Evolutionary conservation across 1,284 basidiomycete species (phyloP).

Genomic region (Cryptococcus floricola): DNA sequence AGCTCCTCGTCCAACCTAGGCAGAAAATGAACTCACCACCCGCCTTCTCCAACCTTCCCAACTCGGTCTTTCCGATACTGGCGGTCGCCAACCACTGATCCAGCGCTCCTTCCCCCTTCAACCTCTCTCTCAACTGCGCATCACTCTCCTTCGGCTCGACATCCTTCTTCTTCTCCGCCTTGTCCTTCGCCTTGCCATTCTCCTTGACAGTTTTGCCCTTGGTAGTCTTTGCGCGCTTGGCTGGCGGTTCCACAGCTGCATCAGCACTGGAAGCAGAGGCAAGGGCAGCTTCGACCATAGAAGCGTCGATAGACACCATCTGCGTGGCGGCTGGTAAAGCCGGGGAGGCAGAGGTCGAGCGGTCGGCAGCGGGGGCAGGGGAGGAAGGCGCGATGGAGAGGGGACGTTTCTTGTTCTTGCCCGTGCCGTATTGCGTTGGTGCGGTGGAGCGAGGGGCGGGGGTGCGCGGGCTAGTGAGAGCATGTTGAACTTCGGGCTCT

Average conservation of each 20-base stretch:
- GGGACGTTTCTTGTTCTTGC: neutral
- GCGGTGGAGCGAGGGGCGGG: neutral
- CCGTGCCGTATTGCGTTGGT: neutral
- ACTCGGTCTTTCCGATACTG: constrained; percentile 25
- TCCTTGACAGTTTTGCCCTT: neutral
- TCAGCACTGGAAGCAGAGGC: neutral
- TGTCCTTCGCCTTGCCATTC: neutral
- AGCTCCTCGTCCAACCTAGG: constrained; percentile 3
- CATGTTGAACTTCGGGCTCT: neutral
- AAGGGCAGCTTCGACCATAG: neutral
- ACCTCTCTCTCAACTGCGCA: constrained; percentile 3
- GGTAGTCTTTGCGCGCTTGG: neutral
- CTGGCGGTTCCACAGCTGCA: neutral
- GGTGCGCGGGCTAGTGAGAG: neutral
- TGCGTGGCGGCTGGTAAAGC: neutral
- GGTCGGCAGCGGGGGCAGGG: neutral
- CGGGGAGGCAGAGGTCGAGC: neutral
- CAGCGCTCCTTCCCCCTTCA: constrained; percentile 13
- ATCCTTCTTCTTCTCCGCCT: neutral
- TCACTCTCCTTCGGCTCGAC: constrained; percentile 3
- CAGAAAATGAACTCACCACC: constrained; percentile 28
- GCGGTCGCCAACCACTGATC: constrained; percentile 29
- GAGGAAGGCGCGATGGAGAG: neutral
- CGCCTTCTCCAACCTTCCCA: constrained; percentile 29
- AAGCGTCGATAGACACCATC: neutral